phyloP scores from a whole-genome alignment of 2,329 filamentous ascomycete genomes.

The Trichoderma afroharzianum region DNA sequence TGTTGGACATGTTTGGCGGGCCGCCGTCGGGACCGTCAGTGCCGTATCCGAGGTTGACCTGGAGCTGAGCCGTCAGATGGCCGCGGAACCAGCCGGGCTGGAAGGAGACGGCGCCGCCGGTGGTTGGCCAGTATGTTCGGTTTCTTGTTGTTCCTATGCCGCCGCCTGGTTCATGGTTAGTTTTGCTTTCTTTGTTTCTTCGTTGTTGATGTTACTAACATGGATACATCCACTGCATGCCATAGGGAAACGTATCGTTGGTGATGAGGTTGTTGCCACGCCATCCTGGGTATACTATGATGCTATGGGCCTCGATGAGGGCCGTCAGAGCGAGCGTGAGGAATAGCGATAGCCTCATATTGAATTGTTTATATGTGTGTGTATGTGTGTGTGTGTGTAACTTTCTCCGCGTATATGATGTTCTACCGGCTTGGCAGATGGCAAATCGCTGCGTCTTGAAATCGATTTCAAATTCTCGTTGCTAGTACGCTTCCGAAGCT shows the following conservation, averaged over 20 bases:
- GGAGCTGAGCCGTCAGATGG: constrained; percentile 76
- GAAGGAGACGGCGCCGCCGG: constrained; percentile 80
- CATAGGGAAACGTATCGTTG: constrained; percentile 76
- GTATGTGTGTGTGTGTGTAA: not conserved
- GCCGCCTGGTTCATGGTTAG: constrained; percentile 59
- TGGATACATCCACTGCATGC: constrained; percentile 94
- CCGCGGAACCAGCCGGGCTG: constrained; percentile 97
- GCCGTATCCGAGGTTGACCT: constrained; percentile 87
- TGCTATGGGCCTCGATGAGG: constrained; percentile 64
- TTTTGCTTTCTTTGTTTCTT: too few species aligned
- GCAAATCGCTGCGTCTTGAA: not conserved
- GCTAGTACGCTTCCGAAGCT: too few species aligned
- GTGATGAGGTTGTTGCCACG: constrained; percentile 81
- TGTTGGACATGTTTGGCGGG: constrained; percentile 81
- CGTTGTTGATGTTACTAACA: constrained; percentile 70
- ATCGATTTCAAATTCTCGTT: not conserved
- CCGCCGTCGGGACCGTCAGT: constrained; percentile 59
- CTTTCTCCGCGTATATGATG: not conserved
- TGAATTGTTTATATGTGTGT: constrained; percentile 20
- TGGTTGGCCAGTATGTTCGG: constrained; percentile 86
- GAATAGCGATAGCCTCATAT: constrained; percentile 46
- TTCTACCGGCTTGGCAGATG: not conserved
- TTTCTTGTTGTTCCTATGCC: constrained; percentile 75
- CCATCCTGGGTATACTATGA: constrained; percentile 84
- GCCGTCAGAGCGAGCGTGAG: constrained; percentile 43